A percentile compares a stretch with the other conserved stretches of the same genome.
These are phyloP conservation scores for Zelopaecilomyces penicillatus DNA, from an alignment of 2,329 filamentous ascomycete genomes.

Conservation along the genomic window DNA sequence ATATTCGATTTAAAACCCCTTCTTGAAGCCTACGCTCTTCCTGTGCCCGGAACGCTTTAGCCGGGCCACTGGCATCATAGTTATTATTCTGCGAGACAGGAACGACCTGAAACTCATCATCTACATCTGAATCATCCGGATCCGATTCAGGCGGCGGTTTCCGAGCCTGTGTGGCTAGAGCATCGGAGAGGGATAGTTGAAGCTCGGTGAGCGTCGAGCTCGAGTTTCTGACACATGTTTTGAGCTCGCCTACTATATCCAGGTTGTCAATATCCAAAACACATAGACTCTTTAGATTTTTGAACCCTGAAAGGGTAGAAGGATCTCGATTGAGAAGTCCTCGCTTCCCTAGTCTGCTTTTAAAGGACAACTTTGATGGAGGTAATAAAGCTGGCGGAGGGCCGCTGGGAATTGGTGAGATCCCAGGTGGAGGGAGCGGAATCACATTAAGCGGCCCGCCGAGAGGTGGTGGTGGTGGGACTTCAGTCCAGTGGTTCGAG, in stretches of 20 bases:
- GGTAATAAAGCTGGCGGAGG: slow-evolving; percentile 24
- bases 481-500: slow-evolving; percentile 22
- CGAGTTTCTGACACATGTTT: slow-evolving; percentile 45
- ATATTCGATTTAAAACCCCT: slow-evolving; percentile 41
- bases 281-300: slow-evolving; percentile 41
- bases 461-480: slow-evolving; percentile 14
- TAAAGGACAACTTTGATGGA: slow-evolving; percentile 27
- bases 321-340: slow-evolving; percentile 28
- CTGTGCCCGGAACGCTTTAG: slow-evolving; percentile 38
- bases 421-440: slow-evolving; percentile 9
- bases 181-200: slow-evolving; percentile 50
- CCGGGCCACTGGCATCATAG: slow-evolving; percentile 32
- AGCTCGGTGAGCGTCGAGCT: slow-evolving; percentile 45
- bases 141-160: slow-evolving; percentile 30
- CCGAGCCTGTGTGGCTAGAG: slow-evolving; percentile 35
- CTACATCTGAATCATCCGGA: slow-evolving; percentile 42
- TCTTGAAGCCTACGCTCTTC: slow-evolving; percentile 50
- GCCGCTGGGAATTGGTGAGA: slow-evolving; percentile 13
- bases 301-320: slow-evolving; percentile 50
- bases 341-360: slow-evolving; percentile 26
- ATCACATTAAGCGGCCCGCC: slow-evolving; percentile 12
- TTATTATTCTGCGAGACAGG: slow-evolving; percentile 20
- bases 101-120: slow-evolving; percentile 45
- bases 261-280: slow-evolving; percentile 54
- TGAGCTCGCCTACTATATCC: slow-evolving; percentile 48